Evolutionary conservation across 2,329 filamentous ascomycete genomes (phyloP).

Genomic region (Fusarium sp.): DNA sequence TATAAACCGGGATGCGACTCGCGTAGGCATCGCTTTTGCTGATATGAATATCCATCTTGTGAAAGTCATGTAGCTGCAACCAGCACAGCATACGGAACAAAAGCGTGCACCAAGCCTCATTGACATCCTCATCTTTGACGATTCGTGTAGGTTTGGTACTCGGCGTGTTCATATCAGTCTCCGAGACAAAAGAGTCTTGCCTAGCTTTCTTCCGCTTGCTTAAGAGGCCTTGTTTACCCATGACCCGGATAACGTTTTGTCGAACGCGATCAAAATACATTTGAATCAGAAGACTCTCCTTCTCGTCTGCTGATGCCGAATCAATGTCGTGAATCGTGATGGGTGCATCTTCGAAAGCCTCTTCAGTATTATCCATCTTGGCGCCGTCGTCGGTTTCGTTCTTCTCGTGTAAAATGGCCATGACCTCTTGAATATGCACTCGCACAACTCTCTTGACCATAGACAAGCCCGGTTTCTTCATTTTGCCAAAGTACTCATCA

Average conservation of each 20-base stretch:
- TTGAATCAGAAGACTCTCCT: conserved; percentile 25
- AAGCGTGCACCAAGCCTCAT: conserved; percentile 51
- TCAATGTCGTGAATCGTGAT: conserved; percentile 32
- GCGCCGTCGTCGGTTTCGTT: background rate
- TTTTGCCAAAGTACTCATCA: conserved; percentile 21
- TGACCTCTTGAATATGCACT: conserved; percentile 32
- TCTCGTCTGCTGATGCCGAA: conserved; percentile 21
- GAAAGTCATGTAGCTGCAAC: conserved; percentile 55
- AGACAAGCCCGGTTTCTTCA: conserved; percentile 9
- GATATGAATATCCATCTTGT: conserved; percentile 52
- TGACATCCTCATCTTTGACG: background rate
- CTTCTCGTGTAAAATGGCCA: conserved; percentile 24
- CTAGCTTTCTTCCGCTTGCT: conserved; percentile 20
- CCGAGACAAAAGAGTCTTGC: background rate
- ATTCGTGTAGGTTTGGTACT: background rate
- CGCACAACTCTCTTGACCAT: conserved; percentile 30
- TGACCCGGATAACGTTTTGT: conserved; percentile 10
- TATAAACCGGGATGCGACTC: conserved; percentile 53
- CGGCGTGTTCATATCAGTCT: background rate
- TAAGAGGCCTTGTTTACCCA: conserved; percentile 3
- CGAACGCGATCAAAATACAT: conserved; percentile 33
- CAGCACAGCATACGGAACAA: conserved; percentile 56
- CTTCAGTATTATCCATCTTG: background rate
- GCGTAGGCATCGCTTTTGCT: conserved; percentile 52
- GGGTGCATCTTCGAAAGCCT: background rate